Base-by-base conservation (phyloP, 495 filamentous ascomycete genomes). In the Chlorociboria aeruginascens region DNA sequence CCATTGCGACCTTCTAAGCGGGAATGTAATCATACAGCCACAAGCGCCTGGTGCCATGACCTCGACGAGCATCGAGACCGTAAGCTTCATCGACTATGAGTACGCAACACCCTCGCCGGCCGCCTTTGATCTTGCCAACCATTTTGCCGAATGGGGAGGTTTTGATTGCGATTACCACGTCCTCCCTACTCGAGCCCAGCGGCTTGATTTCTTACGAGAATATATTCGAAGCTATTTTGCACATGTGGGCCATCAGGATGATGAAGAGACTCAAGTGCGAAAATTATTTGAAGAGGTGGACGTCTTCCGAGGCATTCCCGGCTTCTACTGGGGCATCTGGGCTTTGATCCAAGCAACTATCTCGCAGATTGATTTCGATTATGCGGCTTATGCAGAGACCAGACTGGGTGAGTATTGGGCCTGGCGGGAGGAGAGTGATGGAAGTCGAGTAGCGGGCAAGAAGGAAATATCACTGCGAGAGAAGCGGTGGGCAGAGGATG, bases 71-170 rank as follows among this genome's bases (percentile, higher is more conserved):
- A 39, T 41, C 3, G 32, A 46, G 20, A 48, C 38, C 20, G 86
- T 97, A 40, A 79, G 78, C 59, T 97, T 99, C 63, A 97, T 99
- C 58, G 92, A 99, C 66, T 99, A 97, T 68, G 92, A 99, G 66
- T 94, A 92, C 61, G 87, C 90, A 8, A 89, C 86, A 0, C 88
- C 93, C 2, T 89, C 89, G 7, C 92, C 93, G 0, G 86, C 89
- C 11, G 87, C 92, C n/a, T 99, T 99, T 63, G 92, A 99, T 62
- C 78, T 99, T 48, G 82, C 92, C n/a, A 99, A 99, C 71, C 92
- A 99, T 71, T 90, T 99, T 61, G 87, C 93, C 36, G 92, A 99
- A 69, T 99, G 92, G 90, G 89, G 82, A 45, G 92, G 92, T 48
- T 94, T 95, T 59, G 86, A 92, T 54, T 99, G 92, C 73, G 89